These are phyloP conservation scores for Plasmodium inui DNA, from an alignment of 169 alveolate genomes.

Conservation along the genomic window DNA sequence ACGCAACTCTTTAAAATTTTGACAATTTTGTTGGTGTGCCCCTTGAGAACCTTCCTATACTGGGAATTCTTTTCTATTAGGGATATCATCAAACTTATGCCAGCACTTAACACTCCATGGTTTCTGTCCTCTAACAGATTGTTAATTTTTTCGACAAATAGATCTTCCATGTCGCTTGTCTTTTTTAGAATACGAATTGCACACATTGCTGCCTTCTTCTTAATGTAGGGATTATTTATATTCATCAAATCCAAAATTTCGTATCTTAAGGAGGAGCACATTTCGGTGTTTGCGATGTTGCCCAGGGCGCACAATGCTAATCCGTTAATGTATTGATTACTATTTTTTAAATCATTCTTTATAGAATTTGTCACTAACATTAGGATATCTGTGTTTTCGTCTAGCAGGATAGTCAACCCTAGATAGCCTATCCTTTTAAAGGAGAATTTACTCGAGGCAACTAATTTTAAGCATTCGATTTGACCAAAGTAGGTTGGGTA, in stretches of 20 bases:
- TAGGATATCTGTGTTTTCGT: conserved; percentile 97
- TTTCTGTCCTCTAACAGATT: conserved; percentile 94
- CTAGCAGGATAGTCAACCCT: conserved; percentile 96
- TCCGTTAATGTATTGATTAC: conserved; percentile 95
- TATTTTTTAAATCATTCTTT: conserved; percentile 96
- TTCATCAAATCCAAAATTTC: conserved; percentile 93
- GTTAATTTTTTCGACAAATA: conserved; percentile 90
- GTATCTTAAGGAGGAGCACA: conserved; percentile 95
- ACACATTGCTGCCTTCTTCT: conserved; percentile 96
- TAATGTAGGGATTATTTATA: conserved; percentile 94
- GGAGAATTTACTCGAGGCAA: conserved; percentile 95
- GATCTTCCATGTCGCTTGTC: conserved; percentile 86
- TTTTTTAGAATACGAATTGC: conserved; percentile 84
- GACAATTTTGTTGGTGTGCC: conserved; percentile 74
- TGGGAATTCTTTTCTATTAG: conserved; percentile 92
- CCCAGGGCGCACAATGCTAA: conserved; percentile 98
- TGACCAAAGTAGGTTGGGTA: conserved; percentile 97
- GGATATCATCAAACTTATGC: conserved; percentile 92
- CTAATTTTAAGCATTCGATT: conserved; percentile 97
- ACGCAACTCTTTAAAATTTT: conserved; percentile 76
- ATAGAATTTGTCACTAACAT: conserved; percentile 98
- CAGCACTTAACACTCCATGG: conserved; percentile 97
- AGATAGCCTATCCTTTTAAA: conserved; percentile 98
- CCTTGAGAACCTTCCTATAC: conserved; percentile 76
- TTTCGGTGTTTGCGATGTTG: conserved; percentile 97